Evolutionary conservation across 768 basidiomycete genomes (phyloP).

Genomic region (Hericium rajendrae): DNA sequence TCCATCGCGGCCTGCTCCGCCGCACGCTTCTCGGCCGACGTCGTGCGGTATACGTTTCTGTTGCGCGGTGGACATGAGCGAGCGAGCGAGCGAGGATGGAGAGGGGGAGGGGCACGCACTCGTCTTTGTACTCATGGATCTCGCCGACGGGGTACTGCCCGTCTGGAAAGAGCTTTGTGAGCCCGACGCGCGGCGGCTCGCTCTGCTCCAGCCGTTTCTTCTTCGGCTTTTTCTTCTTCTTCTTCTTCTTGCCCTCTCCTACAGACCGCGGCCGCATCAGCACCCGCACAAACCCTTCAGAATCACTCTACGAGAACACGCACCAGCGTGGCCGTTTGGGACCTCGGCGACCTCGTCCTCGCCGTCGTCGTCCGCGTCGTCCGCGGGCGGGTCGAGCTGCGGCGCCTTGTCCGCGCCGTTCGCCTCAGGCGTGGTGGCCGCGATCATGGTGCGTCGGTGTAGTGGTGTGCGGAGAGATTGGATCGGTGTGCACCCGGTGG

Average conservation of each 20-base stretch:
- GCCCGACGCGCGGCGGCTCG: constrained; percentile 85
- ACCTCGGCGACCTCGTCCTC: constrained; percentile 23
- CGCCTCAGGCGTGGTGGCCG: background rate
- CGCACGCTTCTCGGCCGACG: constrained; percentile 84
- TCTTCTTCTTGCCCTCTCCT: constrained; percentile 67
- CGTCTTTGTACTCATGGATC: constrained; percentile 82
- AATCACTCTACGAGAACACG: constrained; percentile 4
- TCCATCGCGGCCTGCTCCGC: constrained; percentile 68
- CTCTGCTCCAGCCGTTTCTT: constrained; percentile 70
- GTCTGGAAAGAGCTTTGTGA: constrained; percentile 81
- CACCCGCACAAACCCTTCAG: background rate
- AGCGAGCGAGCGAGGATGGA: background rate
- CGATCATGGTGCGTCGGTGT: constrained; percentile 3
- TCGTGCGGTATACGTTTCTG: constrained; percentile 82
- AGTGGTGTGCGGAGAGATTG: background rate
- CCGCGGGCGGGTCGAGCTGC: constrained; percentile 8
- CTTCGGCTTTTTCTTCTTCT: constrained; percentile 92
- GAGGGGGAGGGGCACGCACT: constrained; percentile 43
- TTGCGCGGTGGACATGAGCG: background rate
- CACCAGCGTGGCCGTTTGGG: constrained; percentile 18
- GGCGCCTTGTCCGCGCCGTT: constrained; percentile 10
- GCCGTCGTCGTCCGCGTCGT: constrained; percentile 23
- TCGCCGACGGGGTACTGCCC: constrained; percentile 91
- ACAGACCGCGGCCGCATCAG: background rate
- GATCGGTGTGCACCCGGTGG: too few relatives aligned